Base-by-base conservation (phyloP, 116 monocot genomes). In the Cymodocea nodosa region DNA sequence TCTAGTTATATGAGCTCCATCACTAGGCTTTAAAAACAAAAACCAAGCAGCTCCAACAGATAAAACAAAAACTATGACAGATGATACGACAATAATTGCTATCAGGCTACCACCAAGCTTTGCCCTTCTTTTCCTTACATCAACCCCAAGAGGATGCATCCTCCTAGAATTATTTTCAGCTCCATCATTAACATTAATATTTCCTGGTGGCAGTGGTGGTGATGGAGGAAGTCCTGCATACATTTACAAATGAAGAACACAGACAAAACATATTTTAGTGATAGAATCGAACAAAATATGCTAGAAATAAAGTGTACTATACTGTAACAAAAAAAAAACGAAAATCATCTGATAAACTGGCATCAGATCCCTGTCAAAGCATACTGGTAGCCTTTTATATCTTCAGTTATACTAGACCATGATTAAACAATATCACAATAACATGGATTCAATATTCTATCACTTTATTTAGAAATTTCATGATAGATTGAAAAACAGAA, bases 221-320 rank as follows among this genome's bases (percentile, higher is more conserved):
- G 89, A 86, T 51, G 83, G 78, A 65, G 93, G 89, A 74, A 93
- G 89, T 25, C 89, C 93, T 93, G 77, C 77, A 77, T 57, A 44
- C 11, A 11, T 44, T 44, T 59, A 17, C 9, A 52, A 18, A 58
- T n/a, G 11, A 52, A 34, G 57, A 50, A 13, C 23, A 15, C 12
- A 30, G 6, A 10, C 18, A 15, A 50, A 23, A 23, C 24, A 58
- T 23, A 25, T 44, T 30, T 44, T 44, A 44, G 44, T 44, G 44
- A 0, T 44, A 44, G 44, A 44, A 11, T 11, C 5, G 11, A 44
- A 44, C 11, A 2, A 44, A 2, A 44, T 44, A 11, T 11, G 44
- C 44, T 44, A 44, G 44, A 1, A 44, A 44, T 11, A 44, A 44
- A 44, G 44, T 44, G 4, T 44, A 44, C 44, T 44, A 1, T 6